Conservation (phyloP, 345 rosid genomes). For the Corymbia maculata region DNA sequence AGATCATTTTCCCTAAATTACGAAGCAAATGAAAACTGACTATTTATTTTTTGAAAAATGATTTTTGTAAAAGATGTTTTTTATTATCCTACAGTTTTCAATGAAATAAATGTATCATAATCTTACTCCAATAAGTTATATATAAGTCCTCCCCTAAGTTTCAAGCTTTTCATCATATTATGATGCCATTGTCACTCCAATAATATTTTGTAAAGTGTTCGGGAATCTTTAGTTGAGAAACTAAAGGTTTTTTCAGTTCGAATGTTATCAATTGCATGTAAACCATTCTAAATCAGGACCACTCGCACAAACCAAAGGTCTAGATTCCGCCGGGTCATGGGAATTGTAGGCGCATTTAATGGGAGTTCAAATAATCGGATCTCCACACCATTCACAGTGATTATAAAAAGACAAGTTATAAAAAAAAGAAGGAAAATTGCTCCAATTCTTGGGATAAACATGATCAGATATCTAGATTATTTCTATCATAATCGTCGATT, state of each 20-base stretch:
- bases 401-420: background rate
- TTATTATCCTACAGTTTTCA: too few species aligned
- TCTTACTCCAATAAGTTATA: too few species aligned
- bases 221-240: background rate
- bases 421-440: background rate
- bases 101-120: too few species aligned
- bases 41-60: background rate
- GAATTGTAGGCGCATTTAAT: background rate
- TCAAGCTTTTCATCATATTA: background rate
- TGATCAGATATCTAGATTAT: background rate
- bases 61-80: background rate
- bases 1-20: background rate
- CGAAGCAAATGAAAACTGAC: background rate
- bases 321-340: background rate
- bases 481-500: background rate
- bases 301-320: accelerated
- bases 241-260: accelerated
- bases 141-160: background rate
- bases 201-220: accelerated
- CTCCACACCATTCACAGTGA: background rate
- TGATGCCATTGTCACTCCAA: accelerated
- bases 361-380: background rate
- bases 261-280: background rate
- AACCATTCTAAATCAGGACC: accelerated
- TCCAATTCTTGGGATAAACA: background rate